These are phyloP conservation scores for Trypanosoma mega DNA, from an alignment of 208 protist species.

Conservation along the genomic window DNA sequence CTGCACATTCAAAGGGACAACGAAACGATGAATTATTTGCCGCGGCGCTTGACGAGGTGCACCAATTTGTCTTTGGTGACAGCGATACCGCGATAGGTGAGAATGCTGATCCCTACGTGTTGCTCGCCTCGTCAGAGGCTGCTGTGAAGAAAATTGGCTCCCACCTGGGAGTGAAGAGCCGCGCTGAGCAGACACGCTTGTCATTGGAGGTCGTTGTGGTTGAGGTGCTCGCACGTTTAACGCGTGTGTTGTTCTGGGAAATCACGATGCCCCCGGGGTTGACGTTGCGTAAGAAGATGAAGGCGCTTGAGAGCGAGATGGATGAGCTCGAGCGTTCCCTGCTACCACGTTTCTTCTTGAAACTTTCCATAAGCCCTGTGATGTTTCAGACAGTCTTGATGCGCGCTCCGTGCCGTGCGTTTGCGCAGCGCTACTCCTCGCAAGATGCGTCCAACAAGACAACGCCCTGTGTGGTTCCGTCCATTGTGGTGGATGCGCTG, in stretches of 20 bases:
- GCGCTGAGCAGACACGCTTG: neutral
- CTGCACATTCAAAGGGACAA: conserved; percentile 8
- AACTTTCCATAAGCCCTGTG: conserved; percentile 17
- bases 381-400: conserved; percentile 23
- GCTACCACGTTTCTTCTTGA: conserved; percentile 30
- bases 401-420: conserved; percentile 19
- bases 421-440: conserved; percentile 15
- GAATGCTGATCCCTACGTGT: conserved; percentile 1
- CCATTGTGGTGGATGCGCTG: conserved; percentile 31
- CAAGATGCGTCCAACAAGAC: neutral
- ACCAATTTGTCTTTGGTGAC: conserved; percentile 23
- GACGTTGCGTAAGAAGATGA: neutral
- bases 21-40: conserved; percentile 4
- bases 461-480: conserved; percentile 28
- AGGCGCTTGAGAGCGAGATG: conserved; percentile 12
- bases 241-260: conserved; percentile 25
- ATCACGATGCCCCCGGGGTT: neutral
- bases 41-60: conserved; percentile 14
- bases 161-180: conserved; percentile 11
- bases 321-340: conserved; percentile 22
- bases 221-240: conserved; percentile 24
- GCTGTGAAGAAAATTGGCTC: conserved; percentile 16
- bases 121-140: conserved; percentile 9
- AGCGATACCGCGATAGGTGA: neutral
- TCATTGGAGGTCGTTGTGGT: conserved; percentile 20